These are phyloP conservation scores for Microsporum audouinii DNA, from an alignment of 2,329 filamentous ascomycete genomes.

Conservation along the genomic window DNA sequence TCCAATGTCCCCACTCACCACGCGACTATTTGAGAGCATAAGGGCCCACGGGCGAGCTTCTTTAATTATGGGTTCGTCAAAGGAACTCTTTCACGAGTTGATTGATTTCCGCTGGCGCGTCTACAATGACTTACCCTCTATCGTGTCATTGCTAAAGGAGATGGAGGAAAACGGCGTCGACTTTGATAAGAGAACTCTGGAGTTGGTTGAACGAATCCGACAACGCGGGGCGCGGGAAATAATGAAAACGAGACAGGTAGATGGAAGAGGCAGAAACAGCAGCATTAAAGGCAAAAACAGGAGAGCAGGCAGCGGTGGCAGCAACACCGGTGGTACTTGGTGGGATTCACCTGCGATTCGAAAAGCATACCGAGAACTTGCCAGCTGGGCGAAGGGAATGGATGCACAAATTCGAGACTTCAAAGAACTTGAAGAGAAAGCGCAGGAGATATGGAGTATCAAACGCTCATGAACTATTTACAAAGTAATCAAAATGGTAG, in stretches of 20 bases:
- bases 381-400: slow-evolving; percentile 2
- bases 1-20: slow-evolving; percentile 30
- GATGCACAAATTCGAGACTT: slow-evolving; percentile 5
- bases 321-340: slow-evolving; percentile 1
- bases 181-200: slow-evolving; percentile 25
- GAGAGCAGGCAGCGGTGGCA: background rate
- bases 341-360: slow-evolving; percentile 12
- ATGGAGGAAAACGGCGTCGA: slow-evolving; percentile 36
- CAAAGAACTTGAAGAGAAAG: background rate
- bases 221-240: slow-evolving; percentile 18
- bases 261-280: background rate
- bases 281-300: background rate
- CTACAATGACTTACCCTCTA: slow-evolving; percentile 30
- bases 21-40: slow-evolving; percentile 32
- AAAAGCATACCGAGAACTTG: slow-evolving; percentile 11
- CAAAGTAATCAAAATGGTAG: background rate
- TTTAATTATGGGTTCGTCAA: slow-evolving; percentile 33
- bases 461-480: background rate
- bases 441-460: background rate
- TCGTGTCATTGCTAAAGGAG: slow-evolving; percentile 31
- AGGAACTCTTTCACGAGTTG: slow-evolving; percentile 35
- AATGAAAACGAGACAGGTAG: background rate
- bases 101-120: slow-evolving; percentile 34
- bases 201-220: slow-evolving; percentile 24
- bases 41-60: slow-evolving; percentile 31